Evolutionary conservation across 768 basidiomycete species (phyloP), one percentile per base, ranked within the genome.

Genomic region (Trichaptum fuscoviolaceum): DNA sequence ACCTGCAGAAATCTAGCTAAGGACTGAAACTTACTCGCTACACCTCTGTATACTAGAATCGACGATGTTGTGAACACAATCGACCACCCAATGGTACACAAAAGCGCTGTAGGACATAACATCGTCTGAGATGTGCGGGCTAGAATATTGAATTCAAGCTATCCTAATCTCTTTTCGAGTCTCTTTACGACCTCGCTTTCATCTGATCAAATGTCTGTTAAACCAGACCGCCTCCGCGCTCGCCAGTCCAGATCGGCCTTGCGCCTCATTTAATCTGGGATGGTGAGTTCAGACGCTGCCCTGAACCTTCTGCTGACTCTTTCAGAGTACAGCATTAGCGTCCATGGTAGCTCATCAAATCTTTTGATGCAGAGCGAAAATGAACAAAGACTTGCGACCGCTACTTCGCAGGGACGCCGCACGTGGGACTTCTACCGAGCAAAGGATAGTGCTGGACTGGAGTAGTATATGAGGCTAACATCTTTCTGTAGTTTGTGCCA

Each of bases 391-490:
- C 52, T 26, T 68, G 60, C 52, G 57, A 27, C 35, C 20, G 36
- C n/a, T 66, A 34, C 36, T 64, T 63, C 17, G 52, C 58, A 34
- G 64, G 70, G 73, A 70, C 71, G 27, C 59, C 59, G 30, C 59
- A 61, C 59, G 59, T 61, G 88, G 90, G 90, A 91, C 90, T 89
- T 86, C 83, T 83, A 82, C 87, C 84, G 80, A 77, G 90, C 87
- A 77, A 30, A 91, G 90, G 88, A 71, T 71, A 74, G 86, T 92
- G 90, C 87, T 79, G 85, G 88, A 81, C 73, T 78, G 83, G 89
- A 78, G 90, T 92, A 91, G 90, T 92, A 92, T 91, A 80, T 87
- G 89, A 81, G 87, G 90, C 89, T 75, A 67, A 92, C 87, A 91
- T 81, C 66, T 66, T 30, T 18, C 17, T 36, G 7, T 36, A 7